Conservation (phyloP, 2,329 filamentous ascomycete species). For the Fusarium sp. region DNA sequence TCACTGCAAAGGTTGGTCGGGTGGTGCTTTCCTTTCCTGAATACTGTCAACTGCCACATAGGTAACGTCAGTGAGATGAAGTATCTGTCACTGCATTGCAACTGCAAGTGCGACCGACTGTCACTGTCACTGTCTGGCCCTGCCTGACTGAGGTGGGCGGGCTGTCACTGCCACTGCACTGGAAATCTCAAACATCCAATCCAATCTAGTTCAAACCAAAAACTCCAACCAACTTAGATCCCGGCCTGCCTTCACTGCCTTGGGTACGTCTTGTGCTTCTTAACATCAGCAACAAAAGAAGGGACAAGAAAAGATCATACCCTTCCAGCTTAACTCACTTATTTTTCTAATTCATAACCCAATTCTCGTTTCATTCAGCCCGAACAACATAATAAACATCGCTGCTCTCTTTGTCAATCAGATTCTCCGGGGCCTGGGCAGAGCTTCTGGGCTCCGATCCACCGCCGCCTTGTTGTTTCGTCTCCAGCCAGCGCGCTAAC, state of each 20-base stretch:
- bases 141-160: background rate
- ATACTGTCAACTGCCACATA: background rate
- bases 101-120: background rate
- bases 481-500: conserved; percentile 19
- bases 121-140: background rate
- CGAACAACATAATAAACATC: background rate
- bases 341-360: background rate
- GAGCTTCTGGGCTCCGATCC: conserved; percentile 39
- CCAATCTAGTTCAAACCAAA: background rate
- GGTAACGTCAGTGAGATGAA: background rate
- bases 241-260: background rate
- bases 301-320: background rate
- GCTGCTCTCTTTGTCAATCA: conserved; percentile 20
- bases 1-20: background rate
- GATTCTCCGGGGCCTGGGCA: conserved; percentile 14
- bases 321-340: background rate
- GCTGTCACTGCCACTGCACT: background rate
- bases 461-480: conserved; percentile 23
- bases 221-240: background rate
- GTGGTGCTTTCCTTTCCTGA: background rate
- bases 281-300: conserved; percentile 1
- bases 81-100: background rate
- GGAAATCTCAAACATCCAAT: background rate
- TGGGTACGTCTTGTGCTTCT: background rate
- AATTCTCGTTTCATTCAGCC: background rate